A percentile compares a stretch with the other conserved stretches of the same genome.
Evolutionary conservation across 2,329 filamentous ascomycete species (phyloP).

Genomic region (Fusarium paranaense): DNA sequence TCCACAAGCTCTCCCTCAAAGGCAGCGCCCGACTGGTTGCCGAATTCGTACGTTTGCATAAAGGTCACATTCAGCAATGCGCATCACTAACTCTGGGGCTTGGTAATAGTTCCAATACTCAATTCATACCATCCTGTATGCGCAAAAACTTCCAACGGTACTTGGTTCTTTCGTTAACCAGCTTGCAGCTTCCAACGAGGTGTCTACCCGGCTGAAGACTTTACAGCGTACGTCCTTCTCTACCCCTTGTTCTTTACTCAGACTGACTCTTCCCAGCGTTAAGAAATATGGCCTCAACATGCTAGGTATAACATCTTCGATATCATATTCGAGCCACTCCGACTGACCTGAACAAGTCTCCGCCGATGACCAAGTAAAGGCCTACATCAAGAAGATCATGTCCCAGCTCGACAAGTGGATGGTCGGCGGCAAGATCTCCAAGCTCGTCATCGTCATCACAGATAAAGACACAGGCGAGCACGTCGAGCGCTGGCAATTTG

Average conservation of each 20-base stretch:
- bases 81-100: conserved; percentile 28
- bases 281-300: conserved; percentile 99
- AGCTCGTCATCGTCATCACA: conserved; percentile 95
- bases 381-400: conserved; percentile 99
- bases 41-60: conserved; percentile 83
- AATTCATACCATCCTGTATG: conserved; percentile 92
- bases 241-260: neutral
- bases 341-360: conserved; percentile 69
- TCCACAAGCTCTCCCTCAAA: conserved; percentile 93
- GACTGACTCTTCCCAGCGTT: conserved; percentile 60
- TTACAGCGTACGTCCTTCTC: conserved; percentile 77
- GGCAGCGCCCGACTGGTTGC: conserved; percentile 88
- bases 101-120: conserved; percentile 87
- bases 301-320: conserved; percentile 70
- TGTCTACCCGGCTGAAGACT: conserved; percentile 94
- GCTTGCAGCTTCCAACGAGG: conserved; percentile 80
- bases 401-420: conserved; percentile 98
- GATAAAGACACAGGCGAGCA: conserved; percentile 97
- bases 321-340: neutral
- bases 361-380: conserved; percentile 96
- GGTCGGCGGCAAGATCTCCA: conserved; percentile 95
- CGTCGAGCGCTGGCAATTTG: conserved; percentile 98
- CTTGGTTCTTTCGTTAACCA: conserved; percentile 4
- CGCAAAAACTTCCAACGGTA: neutral
- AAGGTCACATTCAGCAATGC: neutral